Percentiles rank a stretch among this genome's conserved stretches.
These are phyloP conservation scores for Macaranga tanarius DNA, from an alignment of 441 rosid genomes.

Conservation along the genomic window DNA sequence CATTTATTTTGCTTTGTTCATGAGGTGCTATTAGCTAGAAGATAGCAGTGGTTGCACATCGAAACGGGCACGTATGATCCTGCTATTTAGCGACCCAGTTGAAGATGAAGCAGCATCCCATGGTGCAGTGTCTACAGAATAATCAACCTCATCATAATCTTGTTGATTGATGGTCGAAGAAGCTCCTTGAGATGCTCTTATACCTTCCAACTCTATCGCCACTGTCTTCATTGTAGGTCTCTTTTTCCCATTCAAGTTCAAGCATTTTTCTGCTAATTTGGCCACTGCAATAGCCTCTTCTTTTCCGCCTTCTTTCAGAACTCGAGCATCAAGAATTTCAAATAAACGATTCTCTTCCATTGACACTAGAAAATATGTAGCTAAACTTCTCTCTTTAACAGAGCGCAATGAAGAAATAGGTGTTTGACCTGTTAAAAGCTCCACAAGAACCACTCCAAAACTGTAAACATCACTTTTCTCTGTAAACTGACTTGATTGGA, in stretches of 20 bases:
- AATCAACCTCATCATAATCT: slow-evolving; percentile 19
- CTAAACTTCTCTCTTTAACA: too few relatives aligned
- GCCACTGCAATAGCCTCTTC: slow-evolving; percentile 8
- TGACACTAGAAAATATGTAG: too few relatives aligned
- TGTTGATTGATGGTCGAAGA: background rate
- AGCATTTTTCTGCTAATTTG: too few relatives aligned
- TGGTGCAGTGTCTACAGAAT: background rate
- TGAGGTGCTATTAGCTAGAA: too few relatives aligned
- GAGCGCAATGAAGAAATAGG: background rate
- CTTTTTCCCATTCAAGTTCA: too few relatives aligned
- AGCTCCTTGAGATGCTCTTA: slow-evolving; percentile 3
- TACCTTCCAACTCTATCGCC: slow-evolving; percentile 17
- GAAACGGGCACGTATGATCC: background rate
- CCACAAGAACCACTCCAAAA: slow-evolving; percentile 20
- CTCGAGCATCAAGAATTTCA: background rate
- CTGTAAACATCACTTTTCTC: slow-evolving; percentile 17
- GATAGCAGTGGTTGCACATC: too few relatives aligned
- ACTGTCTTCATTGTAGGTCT: slow-evolving; percentile 9
- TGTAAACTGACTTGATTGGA: too few relatives aligned
- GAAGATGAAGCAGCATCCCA: slow-evolving; percentile 18
- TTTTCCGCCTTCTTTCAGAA: slow-evolving; percentile 12
- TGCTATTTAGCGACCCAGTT: slow-evolving; percentile 5
- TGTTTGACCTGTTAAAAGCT: slow-evolving; percentile 22
- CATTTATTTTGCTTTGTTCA: too few relatives aligned
- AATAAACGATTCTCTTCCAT: too few relatives aligned